Conservation (phyloP, 164 flowering plant genomes). For the Aristolochia contorta region DNA sequence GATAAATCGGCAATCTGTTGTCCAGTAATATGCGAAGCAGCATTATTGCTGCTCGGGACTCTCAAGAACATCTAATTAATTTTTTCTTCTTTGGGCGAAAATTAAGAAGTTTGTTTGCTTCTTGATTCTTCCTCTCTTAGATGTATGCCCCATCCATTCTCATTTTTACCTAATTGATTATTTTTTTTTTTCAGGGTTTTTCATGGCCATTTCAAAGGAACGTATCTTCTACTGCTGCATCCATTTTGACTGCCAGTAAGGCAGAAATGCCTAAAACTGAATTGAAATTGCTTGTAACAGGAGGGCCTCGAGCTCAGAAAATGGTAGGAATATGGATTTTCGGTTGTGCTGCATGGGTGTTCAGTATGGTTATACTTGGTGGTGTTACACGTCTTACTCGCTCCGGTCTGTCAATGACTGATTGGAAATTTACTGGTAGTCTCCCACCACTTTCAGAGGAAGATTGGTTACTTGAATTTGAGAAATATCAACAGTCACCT, state of each 20-base stretch:
- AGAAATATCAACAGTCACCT: conserved; percentile 90
- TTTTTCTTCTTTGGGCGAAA: no score
- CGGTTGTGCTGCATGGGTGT: conserved; percentile 95
- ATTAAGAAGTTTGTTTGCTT: no score
- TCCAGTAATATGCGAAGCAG: no score
- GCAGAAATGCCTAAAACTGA: conserved; percentile 23
- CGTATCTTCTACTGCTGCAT: conserved; percentile 38
- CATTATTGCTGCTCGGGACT: no score
- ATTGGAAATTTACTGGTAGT: conserved; percentile 89
- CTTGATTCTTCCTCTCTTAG: no score
- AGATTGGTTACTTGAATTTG: conserved; percentile 79
- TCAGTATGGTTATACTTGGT: conserved; percentile 95
- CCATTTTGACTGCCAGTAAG: conserved; percentile 26
- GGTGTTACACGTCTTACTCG: conserved; percentile 86
- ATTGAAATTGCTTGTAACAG: conserved; percentile 58
- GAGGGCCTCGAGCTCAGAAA: conserved; percentile 77
- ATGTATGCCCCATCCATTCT: background rate
- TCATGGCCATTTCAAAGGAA: conserved; percentile 31
- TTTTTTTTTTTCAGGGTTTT: conserved; percentile 26
- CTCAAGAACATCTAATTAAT: no score
- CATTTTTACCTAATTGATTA: background rate
- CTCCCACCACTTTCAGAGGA: conserved; percentile 84
- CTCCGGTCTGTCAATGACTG: conserved; percentile 97
- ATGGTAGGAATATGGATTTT: conserved; percentile 88
- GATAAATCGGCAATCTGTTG: no score